Evolutionary conservation across 2,329 filamentous ascomycete species (phyloP), one percentile per base, ranked within the genome.

Genomic region (Aspergillus ustus): DNA sequence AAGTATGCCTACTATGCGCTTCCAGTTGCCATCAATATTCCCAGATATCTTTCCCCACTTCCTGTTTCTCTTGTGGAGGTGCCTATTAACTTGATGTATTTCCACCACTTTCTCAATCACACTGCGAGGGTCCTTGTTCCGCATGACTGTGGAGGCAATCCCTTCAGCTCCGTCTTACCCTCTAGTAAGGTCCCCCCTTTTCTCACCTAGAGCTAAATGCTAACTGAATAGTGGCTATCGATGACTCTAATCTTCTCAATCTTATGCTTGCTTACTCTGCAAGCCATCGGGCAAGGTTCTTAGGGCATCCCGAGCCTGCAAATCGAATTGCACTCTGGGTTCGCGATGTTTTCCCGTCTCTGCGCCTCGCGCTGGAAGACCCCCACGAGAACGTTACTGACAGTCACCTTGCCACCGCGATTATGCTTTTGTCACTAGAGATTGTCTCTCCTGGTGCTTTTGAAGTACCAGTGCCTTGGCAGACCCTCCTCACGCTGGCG

Each of bases 371-470:
- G 1, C 81, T 95, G 22, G 82, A 84, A 61, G 84, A 88, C 57
- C 82, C 84, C 0, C 81, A 82, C 44, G 82, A 85, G 63, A 85
- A 87, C 45, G 87, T 92, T 11, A 89, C 90, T 0, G 88, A 92
- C 67, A 86, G 87, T 17, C 91, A 90, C 58, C 82, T 96, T 2
- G 91, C 91, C 0, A 92, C 91, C 0, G 90, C 91, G 7, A 93
- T 96, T 64, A 93, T 95, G 90, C 84, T 96, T 50, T 87, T 91
- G 0, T 93, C 91, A 1, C 81, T 95, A 20, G 91, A 95, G 71
- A 94, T 95, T 60, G 89, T 95, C 53, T 92, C 90, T 0, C 92
- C 92, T 0, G 89, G 89, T 60, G 90, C 90, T 0, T 94, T 95
- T 71, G 91, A 90, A 57, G 88, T 91, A n/a, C 83, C 87, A 0